Evolutionary conservation across 73 alveolate genomes (phyloP).

Genomic region (Symbiodinium natans): DNA sequence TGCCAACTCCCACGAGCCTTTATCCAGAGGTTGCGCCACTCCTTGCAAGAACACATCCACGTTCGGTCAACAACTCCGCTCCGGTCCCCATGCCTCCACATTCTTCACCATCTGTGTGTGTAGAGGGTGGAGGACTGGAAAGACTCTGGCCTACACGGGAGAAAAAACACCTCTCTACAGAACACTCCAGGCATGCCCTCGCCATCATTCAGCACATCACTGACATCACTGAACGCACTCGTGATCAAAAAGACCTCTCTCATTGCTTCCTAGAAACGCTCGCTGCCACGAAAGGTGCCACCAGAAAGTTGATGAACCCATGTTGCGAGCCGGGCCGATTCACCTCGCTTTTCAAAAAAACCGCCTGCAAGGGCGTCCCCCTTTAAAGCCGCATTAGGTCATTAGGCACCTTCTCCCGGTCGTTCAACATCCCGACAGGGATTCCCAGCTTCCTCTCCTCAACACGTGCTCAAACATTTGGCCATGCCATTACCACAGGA

Average conservation of each 20-base stretch:
- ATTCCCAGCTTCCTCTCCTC: conserved; percentile 94
- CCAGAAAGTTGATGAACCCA: conserved; percentile 90
- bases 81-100: conserved; percentile 19
- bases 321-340: conserved; percentile 91
- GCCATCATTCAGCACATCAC: too few relatives aligned
- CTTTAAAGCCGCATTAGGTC: too few relatives aligned
- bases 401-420: conserved; percentile 94
- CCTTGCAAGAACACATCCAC: not conserved
- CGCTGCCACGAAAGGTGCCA: conserved; percentile 87
- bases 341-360: conserved; percentile 19
- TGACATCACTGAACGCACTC: too few relatives aligned
- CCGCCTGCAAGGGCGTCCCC: too few relatives aligned
- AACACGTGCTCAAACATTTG: not conserved
- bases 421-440: conserved; percentile 95
- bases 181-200: too few relatives aligned
- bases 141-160: conserved; percentile 31
- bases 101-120: conserved; percentile 59
- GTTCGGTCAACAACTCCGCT: not conserved
- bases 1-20: not conserved
- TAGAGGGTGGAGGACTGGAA: conserved; percentile 60
- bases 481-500: not conserved
- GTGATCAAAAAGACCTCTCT: not conserved
- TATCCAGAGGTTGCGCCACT: conserved; percentile 84
- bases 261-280: not conserved
- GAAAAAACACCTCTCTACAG: not conserved